Evolutionary conservation across 129 eudicot genomes (phyloP).

Genomic region (Glebionis coronaria): DNA sequence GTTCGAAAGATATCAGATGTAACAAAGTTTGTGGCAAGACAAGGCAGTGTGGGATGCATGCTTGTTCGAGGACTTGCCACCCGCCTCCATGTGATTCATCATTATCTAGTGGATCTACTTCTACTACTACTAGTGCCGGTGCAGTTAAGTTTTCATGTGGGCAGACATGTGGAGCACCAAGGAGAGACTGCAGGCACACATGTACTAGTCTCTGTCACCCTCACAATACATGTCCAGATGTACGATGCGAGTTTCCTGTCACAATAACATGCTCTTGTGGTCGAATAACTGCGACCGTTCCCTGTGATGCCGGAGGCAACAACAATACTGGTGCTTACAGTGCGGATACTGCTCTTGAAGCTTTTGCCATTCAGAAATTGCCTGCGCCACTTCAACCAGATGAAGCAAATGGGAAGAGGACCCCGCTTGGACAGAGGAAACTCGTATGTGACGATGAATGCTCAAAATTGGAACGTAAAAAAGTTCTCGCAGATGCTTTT

Average conservation of each 20-base stretch:
- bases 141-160: conserved; percentile 46
- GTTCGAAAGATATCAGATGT: conserved; percentile 83
- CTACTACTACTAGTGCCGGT: conserved; percentile 25
- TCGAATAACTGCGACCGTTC: conserved; percentile 65
- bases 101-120: conserved; percentile 27
- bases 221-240: conserved; percentile 61
- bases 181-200: conserved; percentile 93
- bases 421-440: conserved; percentile 86
- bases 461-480: conserved; percentile 39
- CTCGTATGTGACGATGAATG: conserved; percentile 88
- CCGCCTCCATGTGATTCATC: conserved; percentile 73
- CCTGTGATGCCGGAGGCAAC: conserved; percentile 85
- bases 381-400: conserved; percentile 71
- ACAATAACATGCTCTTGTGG: conserved; percentile 86
- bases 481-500: too few species aligned
- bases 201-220: conserved; percentile 83
- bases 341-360: conserved; percentile 53
- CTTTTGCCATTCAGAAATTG: conserved; percentile 67
- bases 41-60: conserved; percentile 92
- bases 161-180: conserved; percentile 89
- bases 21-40: conserved; percentile 87
- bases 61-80: conserved; percentile 86
- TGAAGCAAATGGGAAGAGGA: conserved; percentile 57
- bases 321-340: conserved; percentile 35
- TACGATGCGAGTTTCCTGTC: conserved; percentile 79